Percentiles rank a stretch among this genome's conserved stretches.
These are phyloP conservation scores for Penicillium crustosum DNA, from an alignment of 2,329 filamentous ascomycete genomes.

Conservation along the genomic window DNA sequence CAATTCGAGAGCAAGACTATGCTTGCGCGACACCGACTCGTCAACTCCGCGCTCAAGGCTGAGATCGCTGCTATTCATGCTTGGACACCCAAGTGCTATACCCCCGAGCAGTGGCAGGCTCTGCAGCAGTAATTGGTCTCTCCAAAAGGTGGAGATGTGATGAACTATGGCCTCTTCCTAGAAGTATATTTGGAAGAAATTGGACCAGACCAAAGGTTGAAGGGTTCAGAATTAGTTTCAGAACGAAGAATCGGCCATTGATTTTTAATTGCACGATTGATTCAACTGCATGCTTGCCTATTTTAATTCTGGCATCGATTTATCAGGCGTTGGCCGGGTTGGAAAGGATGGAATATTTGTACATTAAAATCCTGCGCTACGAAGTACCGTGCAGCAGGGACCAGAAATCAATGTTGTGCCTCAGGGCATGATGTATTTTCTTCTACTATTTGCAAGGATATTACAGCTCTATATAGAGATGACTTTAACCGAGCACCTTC, in stretches of 20 bases:
- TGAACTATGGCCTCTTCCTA: background rate
- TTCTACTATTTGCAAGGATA: slow-evolving; percentile 4
- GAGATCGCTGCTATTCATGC: slow-evolving; percentile 92
- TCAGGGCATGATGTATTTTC: background rate
- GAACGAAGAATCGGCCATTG: background rate
- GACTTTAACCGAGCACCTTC: slow-evolving; percentile 47
- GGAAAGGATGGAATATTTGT: slow-evolving; percentile 9
- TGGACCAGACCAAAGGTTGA: background rate
- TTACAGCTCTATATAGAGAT: background rate
- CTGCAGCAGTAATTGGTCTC: slow-evolving; percentile 49
- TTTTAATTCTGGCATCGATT: slow-evolving; percentile 1
- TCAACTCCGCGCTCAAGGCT: slow-evolving; percentile 77
- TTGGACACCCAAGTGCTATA: slow-evolving; percentile 93
- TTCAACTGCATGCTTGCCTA: background rate
- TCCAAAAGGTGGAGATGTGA: background rate
- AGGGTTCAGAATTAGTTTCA: background rate
- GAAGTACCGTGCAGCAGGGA: background rate
- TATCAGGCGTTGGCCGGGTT: slow-evolving; percentile 11
- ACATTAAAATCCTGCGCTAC: slow-evolving; percentile 8
- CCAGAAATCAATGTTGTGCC: background rate
- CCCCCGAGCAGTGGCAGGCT: slow-evolving; percentile 82
- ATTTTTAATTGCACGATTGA: background rate
- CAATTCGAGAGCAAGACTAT: slow-evolving; percentile 70
- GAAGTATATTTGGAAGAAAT: background rate
- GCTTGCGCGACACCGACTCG: slow-evolving; percentile 80